Percentiles rank a stretch among this genome's conserved stretches.
Conservation (phyloP, 345 rosid genomes). For the Pistacia atlantica region DNA sequence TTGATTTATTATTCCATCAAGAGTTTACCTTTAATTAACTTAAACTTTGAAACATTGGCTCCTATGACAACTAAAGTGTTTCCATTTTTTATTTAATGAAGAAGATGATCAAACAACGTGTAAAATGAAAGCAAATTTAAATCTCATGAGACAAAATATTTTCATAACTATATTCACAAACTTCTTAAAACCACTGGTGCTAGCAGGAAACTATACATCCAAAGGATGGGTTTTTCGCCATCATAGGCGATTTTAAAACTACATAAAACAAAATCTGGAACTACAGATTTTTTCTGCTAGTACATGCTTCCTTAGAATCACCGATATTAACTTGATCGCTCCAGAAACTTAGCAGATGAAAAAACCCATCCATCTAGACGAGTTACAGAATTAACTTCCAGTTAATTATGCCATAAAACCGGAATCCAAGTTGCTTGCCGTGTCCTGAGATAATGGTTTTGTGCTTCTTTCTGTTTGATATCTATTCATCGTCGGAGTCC, state of each 20-base stretch:
- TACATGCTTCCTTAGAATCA: background rate
- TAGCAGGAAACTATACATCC: too few relatives aligned
- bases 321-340: background rate
- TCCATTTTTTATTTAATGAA: too few relatives aligned
- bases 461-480: background rate
- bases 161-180: too few relatives aligned
- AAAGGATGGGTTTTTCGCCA: background rate
- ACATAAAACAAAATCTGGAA: background rate
- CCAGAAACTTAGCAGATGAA: background rate
- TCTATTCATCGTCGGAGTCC: slow-evolving; percentile 35
- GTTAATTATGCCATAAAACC: background rate
- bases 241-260: too few relatives aligned
- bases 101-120: background rate
- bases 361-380: background rate
- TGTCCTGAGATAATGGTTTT: background rate
- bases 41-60: too few relatives aligned
- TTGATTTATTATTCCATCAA: too few relatives aligned
- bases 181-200: too few relatives aligned
- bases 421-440: background rate
- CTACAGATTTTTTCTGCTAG: background rate
- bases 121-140: too few relatives aligned
- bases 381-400: background rate
- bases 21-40: too few relatives aligned
- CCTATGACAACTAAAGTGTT: too few relatives aligned
- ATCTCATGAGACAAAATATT: too few relatives aligned